These are phyloP conservation scores for Monosporascus sp. DNA, from an alignment of 2,329 filamentous ascomycete genomes.

Conservation along the genomic window DNA sequence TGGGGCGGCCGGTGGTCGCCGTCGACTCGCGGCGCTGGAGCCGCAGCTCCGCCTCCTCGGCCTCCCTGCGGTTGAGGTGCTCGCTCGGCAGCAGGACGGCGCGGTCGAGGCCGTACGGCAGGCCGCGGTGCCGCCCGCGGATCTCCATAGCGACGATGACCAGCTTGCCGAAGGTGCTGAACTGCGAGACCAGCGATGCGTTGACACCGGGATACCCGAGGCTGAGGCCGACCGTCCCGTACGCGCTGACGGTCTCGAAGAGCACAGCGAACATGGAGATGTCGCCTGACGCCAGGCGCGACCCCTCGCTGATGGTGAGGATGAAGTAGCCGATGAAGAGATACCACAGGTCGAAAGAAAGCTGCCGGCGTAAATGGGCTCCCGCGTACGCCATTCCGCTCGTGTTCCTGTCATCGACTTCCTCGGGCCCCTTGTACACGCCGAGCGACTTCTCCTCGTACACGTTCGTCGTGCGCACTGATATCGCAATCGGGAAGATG, in stretches of 20 bases:
- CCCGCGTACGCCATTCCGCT: slow-evolving; percentile 77
- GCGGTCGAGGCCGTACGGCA: slow-evolving; percentile 62
- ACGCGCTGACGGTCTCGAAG: slow-evolving; percentile 85
- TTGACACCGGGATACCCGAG: slow-evolving; percentile 74
- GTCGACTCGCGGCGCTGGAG: slow-evolving; percentile 31
- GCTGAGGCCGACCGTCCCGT: slow-evolving; percentile 89
- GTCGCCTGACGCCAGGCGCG: slow-evolving; percentile 55
- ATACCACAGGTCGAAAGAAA: slow-evolving; percentile 97
- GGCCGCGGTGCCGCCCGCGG: slow-evolving; percentile 62
- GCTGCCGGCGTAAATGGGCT: slow-evolving; percentile 83
- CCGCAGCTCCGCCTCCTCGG: slow-evolving; percentile 38
- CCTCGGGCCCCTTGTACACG: slow-evolving; percentile 55
- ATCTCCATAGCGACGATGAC: slow-evolving; percentile 66
- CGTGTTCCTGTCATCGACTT: slow-evolving; percentile 45
- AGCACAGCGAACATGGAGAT: slow-evolving; percentile 67
- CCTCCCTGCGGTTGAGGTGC: slow-evolving; percentile 48
- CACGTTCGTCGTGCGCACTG: slow-evolving; percentile 87
- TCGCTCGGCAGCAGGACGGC: slow-evolving; percentile 56
- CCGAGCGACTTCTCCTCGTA: slow-evolving; percentile 89
- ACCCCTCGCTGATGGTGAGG: slow-evolving; percentile 81
- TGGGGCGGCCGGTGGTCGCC: slow-evolving; percentile 12
- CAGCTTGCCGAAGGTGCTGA: slow-evolving; percentile 66
- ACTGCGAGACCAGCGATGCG: slow-evolving; percentile 77
- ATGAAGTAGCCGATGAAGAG: slow-evolving; percentile 92
- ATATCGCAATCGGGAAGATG: slow-evolving; percentile 93